Evolutionary conservation across 2,329 filamentous ascomycete genomes (phyloP), one percentile per base, ranked within the genome.

Genomic region (Tricladium varicosporioides): DNA sequence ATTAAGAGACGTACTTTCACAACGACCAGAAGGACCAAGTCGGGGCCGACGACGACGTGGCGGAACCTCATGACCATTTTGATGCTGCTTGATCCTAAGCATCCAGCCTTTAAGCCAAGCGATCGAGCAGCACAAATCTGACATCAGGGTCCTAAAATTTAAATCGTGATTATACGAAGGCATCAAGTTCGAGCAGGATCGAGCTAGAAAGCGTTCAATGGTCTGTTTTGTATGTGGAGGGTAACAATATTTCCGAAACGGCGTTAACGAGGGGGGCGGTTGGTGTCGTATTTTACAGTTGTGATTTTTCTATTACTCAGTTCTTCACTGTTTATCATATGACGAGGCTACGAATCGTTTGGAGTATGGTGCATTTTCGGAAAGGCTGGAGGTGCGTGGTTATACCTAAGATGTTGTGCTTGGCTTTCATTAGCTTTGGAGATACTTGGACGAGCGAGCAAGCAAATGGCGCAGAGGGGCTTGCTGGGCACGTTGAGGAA

Each of bases 1-100:
- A 54, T 76, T 99, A 43, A 83, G 92, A 52, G 88, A 93, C 49
- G 93, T 97, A 1, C 83, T 97, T 40, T 82, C 91, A 1, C 92
- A 96, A 70, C 81, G 94, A 51, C 86, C 89, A 2, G 90, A 96
- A 72, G 92, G 92, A 32, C 89, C 89, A 5, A 90, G 83, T 69
- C 85, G 92, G 63, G 91, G 92, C 32, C 81, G 92, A 40, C 45
- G 53, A 27, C 47, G 53, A 46, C 9, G 53, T 36, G 53, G 48
- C 11, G 48, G 42, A 5, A 56, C 36, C 40, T 33, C 53, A 47
- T 56, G 43, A 56, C 48, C 48, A 19, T 45, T 33, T 51, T 40
- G 36, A 40, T 40, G 36, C 36, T 40, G 36, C 36, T 40, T 40
- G 36, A n/a, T n/a, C 9, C 36, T 11, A 40, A 11, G 11, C 22